A percentile compares a stretch with the other conserved stretches of the same genome.
Evolutionary conservation across 345 rosid species (phyloP).

Genomic region (Lepidium africanum): DNA sequence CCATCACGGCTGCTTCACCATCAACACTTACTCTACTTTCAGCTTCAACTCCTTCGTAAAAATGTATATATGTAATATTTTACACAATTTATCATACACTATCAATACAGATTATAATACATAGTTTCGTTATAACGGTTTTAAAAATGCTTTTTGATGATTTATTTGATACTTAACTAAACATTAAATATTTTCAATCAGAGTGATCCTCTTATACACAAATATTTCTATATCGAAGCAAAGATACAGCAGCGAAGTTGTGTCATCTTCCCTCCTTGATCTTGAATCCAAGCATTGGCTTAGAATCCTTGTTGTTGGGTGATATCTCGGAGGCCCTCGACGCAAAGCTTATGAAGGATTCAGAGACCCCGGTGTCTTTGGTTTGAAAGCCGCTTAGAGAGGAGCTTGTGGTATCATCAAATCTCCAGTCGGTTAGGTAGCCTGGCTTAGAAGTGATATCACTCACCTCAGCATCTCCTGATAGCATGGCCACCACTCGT

Average conservation of each 20-base stretch:
- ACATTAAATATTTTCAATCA: not conserved
- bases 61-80: no score
- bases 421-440: slow-evolving; percentile 53
- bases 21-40: no score
- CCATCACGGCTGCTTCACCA: no score
- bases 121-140: no score
- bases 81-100: no score
- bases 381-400: slow-evolving; percentile 4
- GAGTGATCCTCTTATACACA: not conserved
- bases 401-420: slow-evolving; percentile 31
- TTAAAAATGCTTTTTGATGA: no score
- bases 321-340: not conserved
- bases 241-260: not conserved
- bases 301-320: not conserved
- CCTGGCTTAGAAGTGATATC: slow-evolving; percentile 36
- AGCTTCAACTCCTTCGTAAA: no score
- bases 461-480: slow-evolving; percentile 59
- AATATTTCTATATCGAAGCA: not conserved
- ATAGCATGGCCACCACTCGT: slow-evolving; percentile 55
- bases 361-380: not conserved
- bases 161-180: no score
- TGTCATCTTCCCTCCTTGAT: slow-evolving; percentile 19
- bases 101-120: no score
- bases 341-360: not conserved
- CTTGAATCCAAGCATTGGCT: slow-evolving; percentile 13